A percentile compares a stretch with the other conserved stretches of the same genome.
phyloP scores from a whole-genome alignment of 179 eudicot genomes.

The Silene vulgaris region DNA sequence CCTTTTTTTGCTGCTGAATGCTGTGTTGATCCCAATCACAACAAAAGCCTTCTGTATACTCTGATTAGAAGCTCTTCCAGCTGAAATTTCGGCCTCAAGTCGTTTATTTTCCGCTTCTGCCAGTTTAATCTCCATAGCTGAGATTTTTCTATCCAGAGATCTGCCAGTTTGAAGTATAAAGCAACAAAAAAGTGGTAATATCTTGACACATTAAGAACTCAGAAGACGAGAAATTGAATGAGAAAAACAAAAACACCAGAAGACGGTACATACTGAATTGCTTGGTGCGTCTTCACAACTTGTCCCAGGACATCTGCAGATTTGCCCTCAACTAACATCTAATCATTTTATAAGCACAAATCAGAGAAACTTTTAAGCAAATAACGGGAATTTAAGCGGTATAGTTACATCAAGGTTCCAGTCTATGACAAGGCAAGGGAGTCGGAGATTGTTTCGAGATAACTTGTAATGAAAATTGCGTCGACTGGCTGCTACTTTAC shows the following conservation, averaged over 20 bases:
- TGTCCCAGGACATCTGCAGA: slow-evolving; percentile 50
- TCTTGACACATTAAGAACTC: too few relatives aligned
- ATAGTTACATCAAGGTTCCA: background rate
- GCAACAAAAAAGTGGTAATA: background rate
- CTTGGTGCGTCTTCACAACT: slow-evolving; percentile 63
- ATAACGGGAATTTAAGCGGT: background rate
- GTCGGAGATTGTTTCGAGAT: background rate
- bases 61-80: slow-evolving; percentile 30
- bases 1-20: slow-evolving; percentile 80
- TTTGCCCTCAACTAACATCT: slow-evolving; percentile 55
- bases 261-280: slow-evolving; percentile 45
- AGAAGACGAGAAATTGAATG: background rate
- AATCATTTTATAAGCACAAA: background rate
- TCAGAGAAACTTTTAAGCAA: background rate
- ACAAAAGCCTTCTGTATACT: slow-evolving; percentile 52
- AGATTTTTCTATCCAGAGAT: slow-evolving; percentile 55
- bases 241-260: background rate
- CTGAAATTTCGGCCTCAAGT: slow-evolving; percentile 18
- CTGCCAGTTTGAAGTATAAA: slow-evolving; percentile 27
- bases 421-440: background rate
- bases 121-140: slow-evolving; percentile 54
- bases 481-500: background rate
- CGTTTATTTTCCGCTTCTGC: slow-evolving; percentile 37
- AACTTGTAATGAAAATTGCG: background rate
- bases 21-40: slow-evolving; percentile 81